Base-by-base conservation (phyloP, 768 basidiomycete species). In the Lactarius hatsudake region DNA sequence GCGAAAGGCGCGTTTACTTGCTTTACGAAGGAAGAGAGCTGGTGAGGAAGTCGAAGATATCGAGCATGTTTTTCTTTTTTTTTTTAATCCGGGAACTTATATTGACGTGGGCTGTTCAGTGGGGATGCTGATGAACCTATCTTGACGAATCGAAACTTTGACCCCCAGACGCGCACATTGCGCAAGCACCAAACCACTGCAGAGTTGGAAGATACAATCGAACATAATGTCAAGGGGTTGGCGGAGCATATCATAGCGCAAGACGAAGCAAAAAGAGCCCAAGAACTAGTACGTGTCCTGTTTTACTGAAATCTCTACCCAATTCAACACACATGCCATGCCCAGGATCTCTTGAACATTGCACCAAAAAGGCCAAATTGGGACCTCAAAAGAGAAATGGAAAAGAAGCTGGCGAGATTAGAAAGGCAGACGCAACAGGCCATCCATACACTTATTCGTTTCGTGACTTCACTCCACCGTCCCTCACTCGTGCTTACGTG, bases 341-440 rank as follows among this genome's bases (percentile, higher is more conserved):
- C 76, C 38, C 74, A 96, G 95, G 93, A 96, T 75, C 82, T 97
- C 55, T 93, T 97, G 76, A 98, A 97, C 75, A 98, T 99, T 72
- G 96, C 95, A 28, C 97, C 97, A 4, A 98, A 96, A 83, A 85
- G 95, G 57, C 89, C 93, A 12, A 98, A 96, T 77, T 96, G 94
- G 95, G 94, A 96, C 76, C 81, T 97, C 73, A 96, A 95, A 76
- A 86, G 94, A 65, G 94, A 98, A 73, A 87, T 96, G 79, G 93
- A 96, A 65, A 93, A 90, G 80, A 94, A 93, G 75, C 77, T 94
- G 57, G 84, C 88, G 9, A 95, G 88, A 74, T 81, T 98, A n/a
- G 95, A 97, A 73, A 80, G 93, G 72, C 89, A 87, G 78, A 97
- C 94, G 1, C 92, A 96, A 68, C 92, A 96, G 76, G 87, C 95